Evolutionary conservation across 2,329 filamentous ascomycete genomes (phyloP).

Genomic region (Apiospora arundinis): DNA sequence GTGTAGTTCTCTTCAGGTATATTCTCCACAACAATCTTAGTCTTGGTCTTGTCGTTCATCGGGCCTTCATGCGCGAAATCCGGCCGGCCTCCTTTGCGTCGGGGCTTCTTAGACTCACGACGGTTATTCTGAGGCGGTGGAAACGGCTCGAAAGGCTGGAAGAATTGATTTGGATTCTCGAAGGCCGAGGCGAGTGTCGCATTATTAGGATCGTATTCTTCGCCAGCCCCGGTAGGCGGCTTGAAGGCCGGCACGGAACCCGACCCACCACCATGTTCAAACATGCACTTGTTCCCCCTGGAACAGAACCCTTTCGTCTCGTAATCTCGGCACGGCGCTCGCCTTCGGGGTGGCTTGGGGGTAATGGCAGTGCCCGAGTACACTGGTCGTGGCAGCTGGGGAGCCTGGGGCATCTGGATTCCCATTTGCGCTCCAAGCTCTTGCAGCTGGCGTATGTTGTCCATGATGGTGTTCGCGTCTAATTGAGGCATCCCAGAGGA

Average conservation of each 20-base stretch:
- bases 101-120: conserved; percentile 43
- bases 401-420: conserved; percentile 51
- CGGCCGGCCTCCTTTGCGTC: conserved; percentile 52
- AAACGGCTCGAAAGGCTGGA: conserved; percentile 29
- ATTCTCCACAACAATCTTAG: conserved; percentile 76
- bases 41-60: conserved; percentile 66
- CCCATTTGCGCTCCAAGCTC: conserved; percentile 59
- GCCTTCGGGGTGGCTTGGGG: conserved; percentile 42
- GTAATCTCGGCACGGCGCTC: conserved; percentile 70
- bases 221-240: conserved; percentile 34
- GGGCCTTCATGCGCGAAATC: conserved; percentile 70
- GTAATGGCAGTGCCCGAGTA: conserved; percentile 33
- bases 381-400: conserved; percentile 41
- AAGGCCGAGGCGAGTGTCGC: conserved; percentile 42
- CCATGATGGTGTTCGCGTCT: conserved; percentile 66
- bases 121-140: conserved; percentile 34
- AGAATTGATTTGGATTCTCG: conserved; percentile 20
- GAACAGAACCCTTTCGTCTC: conserved; percentile 76
- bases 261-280: conserved; percentile 68
- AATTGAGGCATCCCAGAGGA: conserved; percentile 52
- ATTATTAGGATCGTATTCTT: conserved; percentile 67
- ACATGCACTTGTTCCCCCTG: conserved; percentile 70
- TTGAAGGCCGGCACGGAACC: conserved; percentile 44
- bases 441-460: conserved; percentile 67
- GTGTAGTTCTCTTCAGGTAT: conserved; percentile 75